A percentile compares a stretch with the other conserved stretches of the same genome.
Conservation (phyloP, 106 monocot species). For the Xerophyta viscosa region DNA sequence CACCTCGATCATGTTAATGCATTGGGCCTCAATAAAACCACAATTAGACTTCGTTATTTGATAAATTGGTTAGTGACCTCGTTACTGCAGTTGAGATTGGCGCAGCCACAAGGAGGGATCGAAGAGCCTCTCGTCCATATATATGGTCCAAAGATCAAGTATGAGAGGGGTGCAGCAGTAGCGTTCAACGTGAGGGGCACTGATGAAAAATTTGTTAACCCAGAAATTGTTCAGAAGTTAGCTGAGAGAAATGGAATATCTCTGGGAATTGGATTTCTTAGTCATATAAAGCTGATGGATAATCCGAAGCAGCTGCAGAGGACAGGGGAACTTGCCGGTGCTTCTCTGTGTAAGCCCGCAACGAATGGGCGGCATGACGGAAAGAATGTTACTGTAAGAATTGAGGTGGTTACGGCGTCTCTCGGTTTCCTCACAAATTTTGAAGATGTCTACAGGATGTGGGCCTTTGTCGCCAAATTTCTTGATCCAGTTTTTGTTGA, state of each 20-base stretch:
- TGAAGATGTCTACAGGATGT: constrained; percentile 92
- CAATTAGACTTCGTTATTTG: constrained; percentile 58
- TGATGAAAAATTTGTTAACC: constrained; percentile 39
- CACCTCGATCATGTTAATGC: constrained; percentile 90
- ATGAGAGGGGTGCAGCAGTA: constrained; percentile 81
- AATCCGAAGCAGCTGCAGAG: constrained; percentile 31
- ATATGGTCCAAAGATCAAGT: constrained; percentile 93
- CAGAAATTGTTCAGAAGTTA: constrained; percentile 82
- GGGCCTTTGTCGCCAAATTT: constrained; percentile 89
- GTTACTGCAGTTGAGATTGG: constrained; percentile 63
- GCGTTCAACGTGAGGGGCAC: constrained; percentile 79
- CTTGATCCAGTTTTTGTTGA: constrained; percentile 65
- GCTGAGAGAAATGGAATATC: constrained; percentile 79
- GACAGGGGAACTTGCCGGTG: constrained; percentile 19
- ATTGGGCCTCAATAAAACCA: constrained; percentile 87
- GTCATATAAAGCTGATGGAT: constrained; percentile 53
- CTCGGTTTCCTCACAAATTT: constrained; percentile 96
- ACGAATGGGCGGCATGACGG: constrained; percentile 36
- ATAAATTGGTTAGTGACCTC: constrained; percentile 93
- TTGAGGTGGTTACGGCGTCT: constrained; percentile 89
- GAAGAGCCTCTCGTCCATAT: constrained; percentile 52
- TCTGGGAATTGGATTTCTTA: constrained; percentile 79
- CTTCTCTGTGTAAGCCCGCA: constrained; percentile 27
- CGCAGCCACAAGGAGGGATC: constrained; percentile 19
- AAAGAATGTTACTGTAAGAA: constrained; percentile 35